Base-by-base conservation (phyloP, 148 eudicot species). In the Suaeda aralocaspica region DNA sequence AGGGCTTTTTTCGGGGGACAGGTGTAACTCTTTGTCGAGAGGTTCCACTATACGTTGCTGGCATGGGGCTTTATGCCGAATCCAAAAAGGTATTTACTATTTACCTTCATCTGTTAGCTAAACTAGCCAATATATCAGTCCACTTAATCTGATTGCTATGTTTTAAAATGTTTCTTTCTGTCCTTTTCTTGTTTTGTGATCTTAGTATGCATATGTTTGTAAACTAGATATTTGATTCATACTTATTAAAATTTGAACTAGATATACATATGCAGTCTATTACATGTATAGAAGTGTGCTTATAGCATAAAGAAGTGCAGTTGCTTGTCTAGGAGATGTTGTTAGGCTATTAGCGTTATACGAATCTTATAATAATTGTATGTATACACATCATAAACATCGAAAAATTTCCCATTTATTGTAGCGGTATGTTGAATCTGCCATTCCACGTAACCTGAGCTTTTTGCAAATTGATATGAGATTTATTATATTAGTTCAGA, bases 21-120 rank as follows among this genome's bases (percentile, higher is more conserved):
- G 96, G 96, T 76, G 98, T 88, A 21, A 92, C 96, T 65, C 89
- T 92, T 36, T 89, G 87, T 74, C 89, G 98, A 45, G 98, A 93
- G 83, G 89, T 93, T 74, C 98, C 98, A 25, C 83, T 93, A 73
- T 93, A 93, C 81, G 98, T 93, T 31, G 95, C 91, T 36, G 98
- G 98, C 78, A 90, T 84, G 92, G 98, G 94, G 74, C 85, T 92
- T 24, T 92, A 90, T 82, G 94, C 90, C 10, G 98, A 92, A 78
- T 86, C 96, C 67, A 92, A 92, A 77, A 92, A 92, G 94, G 98
- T 92, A 82, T 41, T 15, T 36, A 30, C 16, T 5, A 2, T 36
- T 16, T 62, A 19, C 48, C n/a, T n/a, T n/a, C n/a, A n/a, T n/a
- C n/a, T n/a, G n/a, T n/a, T n/a, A 50, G n/a, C 6, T 16, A 10